Conservation (phyloP, 164 flowering plant genomes). For the Buxus sempervirens region DNA sequence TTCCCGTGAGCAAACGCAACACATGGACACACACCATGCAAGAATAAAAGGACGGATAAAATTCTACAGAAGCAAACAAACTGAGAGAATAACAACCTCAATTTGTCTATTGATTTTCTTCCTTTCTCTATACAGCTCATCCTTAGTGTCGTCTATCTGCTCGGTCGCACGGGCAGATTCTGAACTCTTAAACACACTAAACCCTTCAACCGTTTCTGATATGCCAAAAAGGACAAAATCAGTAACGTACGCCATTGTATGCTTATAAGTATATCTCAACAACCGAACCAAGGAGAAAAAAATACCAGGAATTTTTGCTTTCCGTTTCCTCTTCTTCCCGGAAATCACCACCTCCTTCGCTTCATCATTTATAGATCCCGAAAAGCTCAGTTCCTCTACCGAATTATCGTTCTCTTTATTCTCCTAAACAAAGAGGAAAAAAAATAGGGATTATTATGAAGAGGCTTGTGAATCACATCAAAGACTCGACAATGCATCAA, state of each 20-base stretch:
- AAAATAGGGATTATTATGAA: background rate
- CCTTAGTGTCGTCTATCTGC: conserved; percentile 18
- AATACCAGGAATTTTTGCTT: conserved; percentile 29
- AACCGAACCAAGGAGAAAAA: background rate
- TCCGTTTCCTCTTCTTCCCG: conserved; percentile 56
- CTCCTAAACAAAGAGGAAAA: conserved; percentile 26
- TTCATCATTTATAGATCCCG: conserved; percentile 24
- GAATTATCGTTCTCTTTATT: conserved; percentile 34
- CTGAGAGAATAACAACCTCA: conserved; percentile 49
- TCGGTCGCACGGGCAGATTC: conserved; percentile 27
- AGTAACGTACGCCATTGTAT: background rate
- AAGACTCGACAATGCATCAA: background rate
- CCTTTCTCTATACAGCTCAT: conserved; percentile 24
- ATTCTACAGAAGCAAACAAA: too few relatives aligned
- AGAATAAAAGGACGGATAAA: too few relatives aligned
- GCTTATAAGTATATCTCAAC: background rate
- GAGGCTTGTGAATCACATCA: background rate
- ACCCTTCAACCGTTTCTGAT: conserved; percentile 60
- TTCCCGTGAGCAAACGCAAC: background rate
- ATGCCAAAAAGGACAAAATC: conserved; percentile 1
- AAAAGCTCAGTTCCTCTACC: conserved; percentile 16
- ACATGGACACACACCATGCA: background rate
- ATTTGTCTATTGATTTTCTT: conserved; percentile 60
- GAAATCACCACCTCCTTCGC: conserved; percentile 10
- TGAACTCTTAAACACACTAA: conserved; percentile 64